Base-by-base conservation (phyloP, 352 stramenopile species). In the Phytophthora tentaculata region DNA sequence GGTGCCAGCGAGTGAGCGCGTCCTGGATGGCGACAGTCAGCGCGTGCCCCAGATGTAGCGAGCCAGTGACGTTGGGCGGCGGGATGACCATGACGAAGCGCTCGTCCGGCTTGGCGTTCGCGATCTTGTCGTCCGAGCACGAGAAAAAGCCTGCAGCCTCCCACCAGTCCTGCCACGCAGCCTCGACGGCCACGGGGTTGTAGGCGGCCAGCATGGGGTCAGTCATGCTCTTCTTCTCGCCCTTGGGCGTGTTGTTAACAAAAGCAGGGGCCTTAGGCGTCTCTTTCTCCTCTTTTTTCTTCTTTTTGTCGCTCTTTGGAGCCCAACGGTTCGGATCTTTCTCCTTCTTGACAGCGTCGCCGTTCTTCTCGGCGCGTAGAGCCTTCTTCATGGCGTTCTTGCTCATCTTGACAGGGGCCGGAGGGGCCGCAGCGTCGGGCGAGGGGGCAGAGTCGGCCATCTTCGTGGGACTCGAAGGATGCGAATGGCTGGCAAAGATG, bases 131-230 rank as follows among this genome's bases (percentile, higher is more conserved):
- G 26, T 97, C 86, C 67, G 97, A 88, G 75, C 96, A 98, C 53
- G 84, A 91, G 82, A 99, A 99, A 86, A 96, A 99, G 47, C 96
- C 97, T 32, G 75, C 81, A 22, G 84, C 82, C 74, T 99, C 96
- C 98, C 98, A 99, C 97, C 97, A 99, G 68, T 98, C 95, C 80
- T 99, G 97, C 98, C 98, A 99, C 24, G 96, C 94, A 17, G 95
- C 86, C 81, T 99, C 98, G 8, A 99, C 98, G 14, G 96, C 97
- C 16, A 90, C 69, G 5, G 98, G 98, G 72, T 99, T 91, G 81
- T 99, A 99, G 6, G 91, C 92, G 35, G 88, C 77, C 7, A 86
- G 80, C 95, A 99, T 99, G 48, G 88, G 83, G 45, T 80, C 73
- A 9, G 53, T 69, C 74, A 99, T 84, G 64, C 97, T 86, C 73